phyloP scores from a whole-genome alignment of 371 early-diverging fungal species.

The Haplosporangium sp. region DNA sequence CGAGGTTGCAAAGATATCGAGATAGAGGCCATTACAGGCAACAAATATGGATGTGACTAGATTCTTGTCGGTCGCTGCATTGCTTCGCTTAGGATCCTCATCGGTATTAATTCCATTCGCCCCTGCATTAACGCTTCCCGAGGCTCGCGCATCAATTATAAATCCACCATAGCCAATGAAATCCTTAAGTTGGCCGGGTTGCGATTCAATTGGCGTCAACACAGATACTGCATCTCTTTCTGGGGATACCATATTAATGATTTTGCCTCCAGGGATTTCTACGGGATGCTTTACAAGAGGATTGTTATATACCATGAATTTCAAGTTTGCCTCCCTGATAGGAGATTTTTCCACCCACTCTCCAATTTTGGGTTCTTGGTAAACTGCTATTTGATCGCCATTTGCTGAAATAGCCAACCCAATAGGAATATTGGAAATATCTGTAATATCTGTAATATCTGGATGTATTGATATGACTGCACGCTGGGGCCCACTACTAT shows the following conservation, averaged over 20 bases:
- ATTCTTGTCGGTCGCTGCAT: not conserved
- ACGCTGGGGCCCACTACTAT: not conserved
- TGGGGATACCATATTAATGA: no score
- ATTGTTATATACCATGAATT: slow-evolving; percentile 34
- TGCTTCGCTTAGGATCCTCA: not conserved
- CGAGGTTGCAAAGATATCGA: slow-evolving; percentile 30
- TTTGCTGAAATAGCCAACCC: slow-evolving; percentile 29
- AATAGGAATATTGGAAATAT: slow-evolving; percentile 18
- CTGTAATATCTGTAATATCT: not conserved
- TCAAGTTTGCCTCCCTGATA: slow-evolving; percentile 15
- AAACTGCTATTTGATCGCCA: slow-evolving; percentile 47
- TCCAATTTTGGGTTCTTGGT: slow-evolving; percentile 46
- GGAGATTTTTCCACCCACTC: slow-evolving; percentile 25
- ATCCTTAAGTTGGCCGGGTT: slow-evolving; percentile 32
- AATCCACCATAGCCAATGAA: slow-evolving; percentile 69
- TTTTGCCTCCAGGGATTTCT: not conserved
- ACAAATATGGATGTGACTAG: slow-evolving; percentile 17
- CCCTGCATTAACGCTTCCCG: slow-evolving; percentile 53
- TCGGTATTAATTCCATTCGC: slow-evolving; percentile 1
- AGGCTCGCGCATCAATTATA: slow-evolving; percentile 64
- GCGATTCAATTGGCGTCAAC: not conserved
- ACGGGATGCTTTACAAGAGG: slow-evolving; percentile 18
- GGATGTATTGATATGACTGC: slow-evolving; percentile 8
- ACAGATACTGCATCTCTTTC: not conserved
- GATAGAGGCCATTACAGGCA: slow-evolving; percentile 40